These are phyloP conservation scores for Aschersonia sp. DNA, from an alignment of 2,329 filamentous ascomycete genomes.

Conservation along the genomic window DNA sequence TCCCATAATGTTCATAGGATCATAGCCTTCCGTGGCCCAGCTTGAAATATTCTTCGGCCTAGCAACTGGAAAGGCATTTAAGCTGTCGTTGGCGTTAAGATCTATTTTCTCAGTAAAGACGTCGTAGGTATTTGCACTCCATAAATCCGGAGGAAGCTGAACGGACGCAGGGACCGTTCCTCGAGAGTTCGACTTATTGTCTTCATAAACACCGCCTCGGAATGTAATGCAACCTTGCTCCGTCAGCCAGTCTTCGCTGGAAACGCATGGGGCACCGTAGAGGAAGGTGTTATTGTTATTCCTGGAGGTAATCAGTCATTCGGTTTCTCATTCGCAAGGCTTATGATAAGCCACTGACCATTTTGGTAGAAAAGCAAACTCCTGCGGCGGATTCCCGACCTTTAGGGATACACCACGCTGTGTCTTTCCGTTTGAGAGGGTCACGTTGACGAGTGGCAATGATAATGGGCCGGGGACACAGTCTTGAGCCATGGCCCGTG, in stretches of 20 bases:
- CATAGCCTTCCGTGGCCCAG: conserved; percentile 2
- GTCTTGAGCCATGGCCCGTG: neutral
- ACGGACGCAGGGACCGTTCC: neutral
- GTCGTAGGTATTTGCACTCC: conserved; percentile 1
- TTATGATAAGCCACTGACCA: neutral
- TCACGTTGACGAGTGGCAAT: neutral
- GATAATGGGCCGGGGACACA: neutral
- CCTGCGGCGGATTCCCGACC: neutral
- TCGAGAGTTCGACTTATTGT: neutral
- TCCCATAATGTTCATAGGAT: conserved; percentile 6
- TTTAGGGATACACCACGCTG: neutral
- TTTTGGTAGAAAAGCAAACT: neutral
- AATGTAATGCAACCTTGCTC: conserved; percentile 3
- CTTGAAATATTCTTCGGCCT: neutral
- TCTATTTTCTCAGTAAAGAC: conserved; percentile 5
- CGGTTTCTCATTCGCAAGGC: neutral
- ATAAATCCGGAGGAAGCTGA: conserved; percentile 1
- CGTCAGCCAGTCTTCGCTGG: neutral
- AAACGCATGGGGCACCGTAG: neutral
- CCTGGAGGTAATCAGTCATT: neutral
- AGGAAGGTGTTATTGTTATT: neutral
- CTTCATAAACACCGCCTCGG: conserved; percentile 5
- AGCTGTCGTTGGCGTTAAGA: conserved; percentile 2
- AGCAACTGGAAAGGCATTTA: conserved; percentile 2
- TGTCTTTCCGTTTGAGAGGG: neutral